Evolutionary conservation across 2,329 filamentous ascomycete genomes (phyloP).

Genomic region (Nannizzia gypsea): DNA sequence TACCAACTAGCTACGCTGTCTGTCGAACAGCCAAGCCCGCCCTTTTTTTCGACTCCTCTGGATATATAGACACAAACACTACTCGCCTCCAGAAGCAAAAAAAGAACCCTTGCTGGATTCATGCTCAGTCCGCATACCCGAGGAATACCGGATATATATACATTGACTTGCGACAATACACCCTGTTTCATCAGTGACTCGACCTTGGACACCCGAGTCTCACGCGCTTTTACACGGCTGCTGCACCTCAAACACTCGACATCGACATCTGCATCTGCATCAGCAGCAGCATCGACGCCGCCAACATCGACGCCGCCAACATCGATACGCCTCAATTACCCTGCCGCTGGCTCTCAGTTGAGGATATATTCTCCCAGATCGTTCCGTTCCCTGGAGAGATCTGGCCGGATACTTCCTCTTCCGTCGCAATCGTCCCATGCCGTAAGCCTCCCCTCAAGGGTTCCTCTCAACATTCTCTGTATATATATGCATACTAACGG

Average conservation of each 20-base stretch:
- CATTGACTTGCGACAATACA: background rate
- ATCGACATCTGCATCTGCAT: constrained; percentile 11
- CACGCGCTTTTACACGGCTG: background rate
- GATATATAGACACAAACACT: background rate
- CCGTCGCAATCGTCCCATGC: constrained; percentile 12
- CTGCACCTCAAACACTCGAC: constrained; percentile 11
- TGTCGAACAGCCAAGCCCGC: constrained; percentile 1
- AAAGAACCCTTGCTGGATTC: background rate
- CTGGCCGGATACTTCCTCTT: constrained; percentile 13
- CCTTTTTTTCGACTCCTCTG: background rate
- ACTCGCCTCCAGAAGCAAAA: too few species aligned
- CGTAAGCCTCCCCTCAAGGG: constrained; percentile 13
- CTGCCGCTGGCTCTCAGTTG: background rate
- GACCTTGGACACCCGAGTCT: background rate
- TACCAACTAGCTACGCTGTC: background rate
- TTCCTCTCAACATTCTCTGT: constrained; percentile 7
- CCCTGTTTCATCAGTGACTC: background rate
- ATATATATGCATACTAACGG: constrained; percentile 11
- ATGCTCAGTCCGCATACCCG: background rate
- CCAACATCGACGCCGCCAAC: background rate
- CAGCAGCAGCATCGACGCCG: background rate
- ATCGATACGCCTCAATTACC: background rate
- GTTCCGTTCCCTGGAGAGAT: constrained; percentile 8
- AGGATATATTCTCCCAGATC: constrained; percentile 6
- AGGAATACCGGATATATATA: background rate